Conservation (phyloP, 176 grass and related monocot genomes). For the Phyllostachys edulis region DNA sequence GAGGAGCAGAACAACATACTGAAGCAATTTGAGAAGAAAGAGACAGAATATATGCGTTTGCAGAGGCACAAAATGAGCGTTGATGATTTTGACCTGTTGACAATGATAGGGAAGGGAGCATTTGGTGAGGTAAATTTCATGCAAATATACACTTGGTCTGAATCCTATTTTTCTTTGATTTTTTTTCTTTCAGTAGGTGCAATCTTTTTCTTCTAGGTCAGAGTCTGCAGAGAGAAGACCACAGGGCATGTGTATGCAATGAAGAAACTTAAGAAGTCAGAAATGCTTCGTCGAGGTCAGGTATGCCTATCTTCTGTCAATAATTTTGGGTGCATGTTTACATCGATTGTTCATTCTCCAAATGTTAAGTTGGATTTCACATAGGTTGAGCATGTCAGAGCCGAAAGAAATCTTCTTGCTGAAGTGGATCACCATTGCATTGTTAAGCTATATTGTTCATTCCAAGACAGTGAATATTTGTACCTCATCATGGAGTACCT, state of each 20-base stretch:
- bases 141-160: neutral
- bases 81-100: constrained; percentile 89
- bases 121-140: constrained; percentile 88
- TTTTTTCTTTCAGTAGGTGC: neutral
- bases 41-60: constrained; percentile 94
- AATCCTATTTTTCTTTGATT: neutral
- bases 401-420: constrained; percentile 97
- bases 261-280: constrained; percentile 98
- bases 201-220: constrained; percentile 66
- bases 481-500: constrained; percentile 99
- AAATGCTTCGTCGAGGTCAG: constrained; percentile 98
- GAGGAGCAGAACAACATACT: constrained; percentile 86
- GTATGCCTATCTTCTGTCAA: constrained; percentile 36
- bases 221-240: constrained; percentile 83
- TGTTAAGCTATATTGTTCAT: constrained; percentile 93
- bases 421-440: constrained; percentile 97
- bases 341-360: neutral
- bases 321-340: constrained; percentile 15
- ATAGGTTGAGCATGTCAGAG: constrained; percentile 98
- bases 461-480: constrained; percentile 87
- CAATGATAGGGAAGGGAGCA: constrained; percentile 97
- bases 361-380: constrained; percentile 10
- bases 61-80: constrained; percentile 98
- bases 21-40: constrained; percentile 95
- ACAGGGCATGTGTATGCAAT: constrained; percentile 92